Evolutionary conservation across 108 stramenopile genomes (phyloP), one percentile per base, ranked within the genome.

Genomic region (Chaetoceros tenuissimus): DNA sequence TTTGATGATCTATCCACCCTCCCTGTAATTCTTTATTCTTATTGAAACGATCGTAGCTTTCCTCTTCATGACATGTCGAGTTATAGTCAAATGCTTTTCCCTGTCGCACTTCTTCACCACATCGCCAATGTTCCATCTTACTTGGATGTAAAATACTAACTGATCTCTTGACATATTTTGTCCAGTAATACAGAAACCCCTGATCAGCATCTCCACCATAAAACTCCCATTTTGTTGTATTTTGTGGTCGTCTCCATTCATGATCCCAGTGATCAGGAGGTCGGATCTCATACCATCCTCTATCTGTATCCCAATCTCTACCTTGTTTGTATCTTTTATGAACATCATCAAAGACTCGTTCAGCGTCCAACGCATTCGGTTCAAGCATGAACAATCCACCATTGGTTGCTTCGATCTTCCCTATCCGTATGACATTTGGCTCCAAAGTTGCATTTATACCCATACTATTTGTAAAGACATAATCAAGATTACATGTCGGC

Each of bases 401-500:
- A 53, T 69, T 56, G 18, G 68, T 18, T 24, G 79, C 74, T 56
- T 75, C 79, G 13, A 28, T 48, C 13, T 49, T 51, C 49, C 64
- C 57, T 3, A 62, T 61, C 24, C 66, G 28, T 2, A 75, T 62
- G 1, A 80, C 40, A 57, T 75, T 80, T n/a, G 31, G 43, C 26
- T 61, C 28, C 1, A 72, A 56, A 16, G 46, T 46, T 55, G 26
- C 71, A 7, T 24, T 2, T 5, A 28, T 29, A 3, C 24, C 34
- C 20, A 46, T 49, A 2, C 24, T 8, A 3, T 1, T 25, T n/a
- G n/a, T n/a, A 45, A 81, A 72, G 20, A 81, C 22, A 47, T 70
- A 74, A 56, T 81, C 80, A 52, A 81, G 56, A 62, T 70, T 77
- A 48, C 63, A 63, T 17, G 74, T 53, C 22, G 80, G 75, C 60